Conservation (phyloP, 768 basidiomycete species). For the Mycena alexandri region DNA sequence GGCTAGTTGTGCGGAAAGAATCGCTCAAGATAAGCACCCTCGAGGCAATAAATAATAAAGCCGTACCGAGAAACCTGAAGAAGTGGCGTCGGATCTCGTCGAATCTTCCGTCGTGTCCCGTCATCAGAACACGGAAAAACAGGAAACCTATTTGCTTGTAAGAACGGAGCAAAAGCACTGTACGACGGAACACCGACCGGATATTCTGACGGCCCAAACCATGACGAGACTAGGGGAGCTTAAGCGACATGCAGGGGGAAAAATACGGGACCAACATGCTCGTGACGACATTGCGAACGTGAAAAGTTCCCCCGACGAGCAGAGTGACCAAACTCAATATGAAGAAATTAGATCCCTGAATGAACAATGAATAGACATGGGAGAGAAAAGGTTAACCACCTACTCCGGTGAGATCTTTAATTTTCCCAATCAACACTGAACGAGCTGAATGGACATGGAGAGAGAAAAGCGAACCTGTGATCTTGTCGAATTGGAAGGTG, state of each 20-base stretch:
- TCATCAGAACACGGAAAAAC: constrained; percentile 77
- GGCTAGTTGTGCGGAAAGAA: constrained; percentile 42
- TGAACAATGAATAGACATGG: constrained; percentile 14
- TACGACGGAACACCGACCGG: constrained; percentile 50
- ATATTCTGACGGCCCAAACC: constrained; percentile 74
- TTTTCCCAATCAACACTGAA: too few species aligned
- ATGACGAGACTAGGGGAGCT: constrained; percentile 64
- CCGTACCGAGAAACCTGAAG: constrained; percentile 69
- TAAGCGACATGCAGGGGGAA: constrained; percentile 40
- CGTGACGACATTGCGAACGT: constrained; percentile 67
- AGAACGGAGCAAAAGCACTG: not conserved
- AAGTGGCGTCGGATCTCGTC: constrained; percentile 76
- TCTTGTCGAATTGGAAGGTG: constrained; percentile 79
- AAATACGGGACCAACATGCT: constrained; percentile 56
- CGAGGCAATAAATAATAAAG: constrained; percentile 1
- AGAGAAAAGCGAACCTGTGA: constrained; percentile 51
- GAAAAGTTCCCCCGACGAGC: constrained; percentile 70
- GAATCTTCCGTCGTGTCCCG: constrained; percentile 74
- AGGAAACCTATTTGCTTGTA: constrained; percentile 61
- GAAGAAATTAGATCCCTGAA: constrained; percentile 75
- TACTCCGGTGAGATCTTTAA: constrained; percentile 69
- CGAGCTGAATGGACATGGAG: too few species aligned
- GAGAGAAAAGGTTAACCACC: constrained; percentile 32
- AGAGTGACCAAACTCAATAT: constrained; percentile 72
- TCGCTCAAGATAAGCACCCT: not conserved